Evolutionary conservation across 768 basidiomycete species (phyloP), one percentile per base, ranked within the genome.

Genomic region (Trametopsis cervina): DNA sequence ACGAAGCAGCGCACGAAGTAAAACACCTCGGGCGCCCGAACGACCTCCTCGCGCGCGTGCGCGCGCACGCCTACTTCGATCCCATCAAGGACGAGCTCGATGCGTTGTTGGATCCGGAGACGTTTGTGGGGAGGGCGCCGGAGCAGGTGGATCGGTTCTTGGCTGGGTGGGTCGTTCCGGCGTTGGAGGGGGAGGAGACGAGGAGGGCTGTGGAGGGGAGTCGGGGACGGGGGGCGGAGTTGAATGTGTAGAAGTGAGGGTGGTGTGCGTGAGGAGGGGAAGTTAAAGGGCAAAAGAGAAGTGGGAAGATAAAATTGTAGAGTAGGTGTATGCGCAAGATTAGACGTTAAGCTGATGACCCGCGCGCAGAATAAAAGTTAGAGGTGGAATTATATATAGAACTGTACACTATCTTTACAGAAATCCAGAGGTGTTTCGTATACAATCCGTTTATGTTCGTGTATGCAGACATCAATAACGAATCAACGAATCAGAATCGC

Each of bases 21-120:
- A 99, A 98, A 69, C 76, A 93, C 49, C 80, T 95, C 46, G 96
- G 96, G 2, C 76, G 89, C 17, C 88, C 92, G 69, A 98, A 99
- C 66, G 95, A 99, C 66, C 74, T 99, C 25, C 93, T 99, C 60
- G 87, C 87, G 43, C 81, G 96, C 42, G 78, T 98, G 52, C 77
- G 77, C 49, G 67, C 67, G 38, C 87, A 94, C 61, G 53, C 74
- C n/a, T 98, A 94, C 73, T 98, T 98, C 64, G 80, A 84, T 62
- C 81, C 87, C 9, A 92, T 98, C 68, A 85, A 85, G 59, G 72
- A 60, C 42, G 77, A 94, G 40, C 73, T 98, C 42, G 89, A 91
- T 36, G 66, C 60, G 29, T 66, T 98, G 56, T 72, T 99, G 51
- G 83, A 97, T 41, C 92, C 96, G 23, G 68, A 68, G 54, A 94